Evolutionary conservation across 2,329 filamentous ascomycete species (phyloP).

Genomic region (Ascochyta viciae-villosae): DNA sequence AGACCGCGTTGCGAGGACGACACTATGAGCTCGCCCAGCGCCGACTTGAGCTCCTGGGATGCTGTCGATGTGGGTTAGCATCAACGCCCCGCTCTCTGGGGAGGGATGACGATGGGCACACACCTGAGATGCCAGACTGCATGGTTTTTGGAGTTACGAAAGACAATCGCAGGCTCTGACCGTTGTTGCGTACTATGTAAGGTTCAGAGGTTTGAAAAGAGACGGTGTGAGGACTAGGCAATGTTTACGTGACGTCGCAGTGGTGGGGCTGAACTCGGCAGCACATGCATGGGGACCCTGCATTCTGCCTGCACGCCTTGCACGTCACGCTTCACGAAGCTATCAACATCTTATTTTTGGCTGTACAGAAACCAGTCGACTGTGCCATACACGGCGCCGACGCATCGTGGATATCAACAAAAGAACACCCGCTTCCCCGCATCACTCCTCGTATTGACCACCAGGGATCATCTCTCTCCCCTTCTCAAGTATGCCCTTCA

Average conservation of each 20-base stretch:
- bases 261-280: conserved; percentile 33
- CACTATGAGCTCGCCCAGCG: conserved; percentile 74
- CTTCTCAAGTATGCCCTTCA: conserved; percentile 59
- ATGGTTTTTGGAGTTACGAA: conserved; percentile 54
- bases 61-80: conserved; percentile 52
- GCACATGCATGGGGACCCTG: conserved; percentile 18
- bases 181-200: not conserved
- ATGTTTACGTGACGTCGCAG: conserved; percentile 35
- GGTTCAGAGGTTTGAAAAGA: not conserved
- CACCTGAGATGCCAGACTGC: conserved; percentile 83
- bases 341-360: not conserved
- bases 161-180: not conserved
- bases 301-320: conserved; percentile 8
- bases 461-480: conserved; percentile 55
- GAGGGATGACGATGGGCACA: not conserved
- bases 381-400: conserved; percentile 2
- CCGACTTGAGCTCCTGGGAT: conserved; percentile 76
- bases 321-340: not conserved
- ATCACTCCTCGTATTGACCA: conserved; percentile 59
- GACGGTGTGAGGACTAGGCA: conserved; percentile 1
- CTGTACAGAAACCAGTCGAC: not conserved
- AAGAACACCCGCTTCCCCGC: conserved; percentile 1
- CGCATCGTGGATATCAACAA: conserved; percentile 24
- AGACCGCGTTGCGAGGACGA: conserved; percentile 71
- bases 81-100: not conserved